A percentile compares a stretch with the other conserved stretches of the same genome.
Conservation (phyloP, 805 yeast genomes). For the Myxozyma lipomycoides region DNA sequence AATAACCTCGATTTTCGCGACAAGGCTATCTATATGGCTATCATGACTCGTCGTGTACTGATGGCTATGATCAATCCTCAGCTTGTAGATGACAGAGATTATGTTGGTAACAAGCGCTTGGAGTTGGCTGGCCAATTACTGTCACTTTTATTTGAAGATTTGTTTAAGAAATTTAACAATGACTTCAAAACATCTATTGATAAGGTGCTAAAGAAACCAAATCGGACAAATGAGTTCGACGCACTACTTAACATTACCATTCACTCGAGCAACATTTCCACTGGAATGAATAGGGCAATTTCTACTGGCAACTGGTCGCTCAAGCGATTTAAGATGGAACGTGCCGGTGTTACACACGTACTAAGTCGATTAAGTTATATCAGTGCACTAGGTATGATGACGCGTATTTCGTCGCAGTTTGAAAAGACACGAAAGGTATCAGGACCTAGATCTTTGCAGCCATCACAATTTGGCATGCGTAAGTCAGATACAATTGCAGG, state of each 20-base stretch:
- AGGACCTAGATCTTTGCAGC: slow-evolving; percentile 98
- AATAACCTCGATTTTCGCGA: slow-evolving; percentile 82
- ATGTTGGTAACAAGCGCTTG: slow-evolving; percentile 94
- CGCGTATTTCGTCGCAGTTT: slow-evolving; percentile 97
- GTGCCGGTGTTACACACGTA: slow-evolving; percentile 98
- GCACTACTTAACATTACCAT: slow-evolving; percentile 85
- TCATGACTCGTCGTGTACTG: slow-evolving; percentile 93
- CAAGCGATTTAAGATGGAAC: slow-evolving; percentile 98
- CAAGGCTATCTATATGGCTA: slow-evolving; percentile 88
- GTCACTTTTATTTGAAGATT: slow-evolving; percentile 91
- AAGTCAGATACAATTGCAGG: slow-evolving; percentile 1
- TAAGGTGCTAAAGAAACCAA: slow-evolving; percentile 88
- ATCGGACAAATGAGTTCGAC: slow-evolving; percentile 91
- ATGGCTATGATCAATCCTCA: slow-evolving; percentile 93
- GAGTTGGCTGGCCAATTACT: slow-evolving; percentile 97
- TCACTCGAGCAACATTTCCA: slow-evolving; percentile 88
- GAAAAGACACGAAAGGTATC: slow-evolving; percentile 97
- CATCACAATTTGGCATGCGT: slow-evolving; percentile 96
- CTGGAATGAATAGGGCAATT: slow-evolving; percentile 91
- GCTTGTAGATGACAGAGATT: slow-evolving; percentile 97
- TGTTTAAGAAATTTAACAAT: slow-evolving; percentile 91
- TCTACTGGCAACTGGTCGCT: slow-evolving; percentile 99
- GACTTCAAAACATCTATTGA: slow-evolving; percentile 94
- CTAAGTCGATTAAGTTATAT: slow-evolving; percentile 86
- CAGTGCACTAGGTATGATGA: slow-evolving; percentile 98